These are phyloP conservation scores for Lanzia echinophila DNA, from an alignment of 2,329 filamentous ascomycete species.

Conservation along the genomic window DNA sequence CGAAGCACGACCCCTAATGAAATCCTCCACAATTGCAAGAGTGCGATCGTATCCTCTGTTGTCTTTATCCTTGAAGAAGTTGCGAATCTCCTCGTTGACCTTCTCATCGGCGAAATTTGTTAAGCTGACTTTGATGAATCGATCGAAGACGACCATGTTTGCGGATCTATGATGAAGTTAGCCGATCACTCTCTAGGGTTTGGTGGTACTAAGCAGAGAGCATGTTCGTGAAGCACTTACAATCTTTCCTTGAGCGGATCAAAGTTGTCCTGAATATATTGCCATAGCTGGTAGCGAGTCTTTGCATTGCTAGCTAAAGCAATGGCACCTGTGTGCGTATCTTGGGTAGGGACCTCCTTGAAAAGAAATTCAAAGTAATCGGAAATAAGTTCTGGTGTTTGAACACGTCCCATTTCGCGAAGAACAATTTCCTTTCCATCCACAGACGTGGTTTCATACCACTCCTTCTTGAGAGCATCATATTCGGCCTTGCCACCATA, in stretches of 20 bases:
- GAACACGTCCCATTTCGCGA: slow-evolving; percentile 65
- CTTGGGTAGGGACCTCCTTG: slow-evolving; percentile 75
- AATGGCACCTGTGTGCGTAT: slow-evolving; percentile 76
- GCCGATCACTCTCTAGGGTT: neutral
- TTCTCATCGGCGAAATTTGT: slow-evolving; percentile 68
- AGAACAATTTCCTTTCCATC: slow-evolving; percentile 88
- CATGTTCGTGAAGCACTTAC: slow-evolving; percentile 1
- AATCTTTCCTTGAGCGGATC: slow-evolving; percentile 63
- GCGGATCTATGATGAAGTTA: slow-evolving; percentile 35
- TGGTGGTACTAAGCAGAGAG: neutral
- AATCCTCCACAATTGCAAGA: slow-evolving; percentile 78
- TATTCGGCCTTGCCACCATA: slow-evolving; percentile 65
- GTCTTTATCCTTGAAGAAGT: slow-evolving; percentile 83
- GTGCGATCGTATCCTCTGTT: slow-evolving; percentile 81
- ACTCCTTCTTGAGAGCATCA: slow-evolving; percentile 76
- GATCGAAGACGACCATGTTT: slow-evolving; percentile 84
- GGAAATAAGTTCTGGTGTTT: slow-evolving; percentile 55
- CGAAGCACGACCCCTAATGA: slow-evolving; percentile 72
- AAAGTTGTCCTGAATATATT: slow-evolving; percentile 82
- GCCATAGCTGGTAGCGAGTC: slow-evolving; percentile 72
- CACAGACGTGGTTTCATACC: slow-evolving; percentile 71
- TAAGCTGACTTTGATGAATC: slow-evolving; percentile 74
- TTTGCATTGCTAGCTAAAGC: slow-evolving; percentile 66
- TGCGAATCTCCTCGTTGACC: slow-evolving; percentile 67
- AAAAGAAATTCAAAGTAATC: slow-evolving; percentile 70